Conservation (phyloP, 805 yeast genomes). For the Komagataella pseudopastoris region DNA sequence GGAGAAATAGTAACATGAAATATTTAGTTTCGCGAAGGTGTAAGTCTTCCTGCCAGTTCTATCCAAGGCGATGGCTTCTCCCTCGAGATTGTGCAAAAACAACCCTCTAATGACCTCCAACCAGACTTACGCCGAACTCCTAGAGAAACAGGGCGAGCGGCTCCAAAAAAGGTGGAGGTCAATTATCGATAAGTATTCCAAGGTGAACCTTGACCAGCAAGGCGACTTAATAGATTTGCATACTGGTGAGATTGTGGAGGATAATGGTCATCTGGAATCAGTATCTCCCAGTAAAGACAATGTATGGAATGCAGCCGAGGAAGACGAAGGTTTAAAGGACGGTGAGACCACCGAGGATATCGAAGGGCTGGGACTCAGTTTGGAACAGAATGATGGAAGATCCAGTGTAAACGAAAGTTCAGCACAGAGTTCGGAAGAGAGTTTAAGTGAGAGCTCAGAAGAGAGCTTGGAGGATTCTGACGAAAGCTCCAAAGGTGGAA, state of each 20-base stretch:
- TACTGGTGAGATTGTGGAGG: conserved; percentile 2
- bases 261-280: conserved; percentile 3
- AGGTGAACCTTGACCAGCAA: conserved; percentile 31
- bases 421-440: not conserved
- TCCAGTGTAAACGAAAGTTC: not conserved
- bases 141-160: conserved; percentile 9
- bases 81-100: not conserved
- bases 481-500: not conserved
- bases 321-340: not conserved
- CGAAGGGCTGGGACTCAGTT: not conserved
- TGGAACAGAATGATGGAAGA: not conserved
- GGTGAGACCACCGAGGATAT: not conserved
- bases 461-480: not conserved
- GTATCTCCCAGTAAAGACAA: not conserved
- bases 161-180: conserved; percentile 28
- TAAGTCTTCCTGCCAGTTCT: not conserved
- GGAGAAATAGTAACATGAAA: not conserved
- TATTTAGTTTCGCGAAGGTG: not conserved
- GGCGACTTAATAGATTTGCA: conserved; percentile 22
- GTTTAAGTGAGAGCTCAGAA: not conserved
- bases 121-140: conserved; percentile 2
- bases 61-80: not conserved
- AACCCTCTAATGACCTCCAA: not conserved
- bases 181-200: conserved; percentile 37
- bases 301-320: not conserved